phyloP scores from a whole-genome alignment of 1,139 yeast species.

The Candida glucosophila region DNA sequence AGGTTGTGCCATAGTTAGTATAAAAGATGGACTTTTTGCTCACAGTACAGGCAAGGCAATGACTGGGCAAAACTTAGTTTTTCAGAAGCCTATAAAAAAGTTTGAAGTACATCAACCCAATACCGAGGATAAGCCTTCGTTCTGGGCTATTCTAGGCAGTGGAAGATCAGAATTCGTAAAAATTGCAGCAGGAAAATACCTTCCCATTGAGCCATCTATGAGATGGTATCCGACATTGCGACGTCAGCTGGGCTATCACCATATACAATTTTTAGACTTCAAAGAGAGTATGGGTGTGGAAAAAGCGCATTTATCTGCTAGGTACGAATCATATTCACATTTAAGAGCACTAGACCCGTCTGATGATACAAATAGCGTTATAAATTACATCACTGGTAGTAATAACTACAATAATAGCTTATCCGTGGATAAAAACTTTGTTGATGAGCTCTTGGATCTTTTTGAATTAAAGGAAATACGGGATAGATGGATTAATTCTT shows the following conservation, averaged over 20 bases:
- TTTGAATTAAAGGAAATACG: slow-evolving; percentile 51
- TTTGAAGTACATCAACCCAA: slow-evolving; percentile 17
- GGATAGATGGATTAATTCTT: slow-evolving; percentile 72
- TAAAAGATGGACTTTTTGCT: slow-evolving; percentile 12
- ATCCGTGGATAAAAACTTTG: slow-evolving; percentile 14
- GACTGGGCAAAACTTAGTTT: slow-evolving; percentile 7
- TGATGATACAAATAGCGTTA: slow-evolving; percentile 66
- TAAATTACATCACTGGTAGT: slow-evolving; percentile 46
- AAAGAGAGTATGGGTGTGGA: slow-evolving; percentile 44
- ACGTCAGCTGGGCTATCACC: slow-evolving; percentile 16
- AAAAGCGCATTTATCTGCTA: slow-evolving; percentile 76
- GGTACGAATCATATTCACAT: slow-evolving; percentile 66
- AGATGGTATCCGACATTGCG: slow-evolving; percentile 47
- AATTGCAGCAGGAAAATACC: slow-evolving; percentile 27
- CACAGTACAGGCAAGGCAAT: slow-evolving; percentile 4
- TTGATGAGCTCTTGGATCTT: slow-evolving; percentile 34
- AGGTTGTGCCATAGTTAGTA: slow-evolving; percentile 5
- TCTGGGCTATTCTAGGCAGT: slow-evolving; percentile 31
- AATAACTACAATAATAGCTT: slow-evolving; percentile 37
- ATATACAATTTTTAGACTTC: slow-evolving; percentile 47
- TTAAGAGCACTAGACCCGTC: slow-evolving; percentile 52
- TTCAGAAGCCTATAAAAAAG: slow-evolving; percentile 16
- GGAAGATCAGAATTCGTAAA: slow-evolving; percentile 25
- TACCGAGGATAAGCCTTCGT: slow-evolving; percentile 10
- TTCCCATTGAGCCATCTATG: slow-evolving; percentile 45